phyloP scores from a whole-genome alignment of 371 early-diverging fungal genomes.

The Mortierella sp. region DNA sequence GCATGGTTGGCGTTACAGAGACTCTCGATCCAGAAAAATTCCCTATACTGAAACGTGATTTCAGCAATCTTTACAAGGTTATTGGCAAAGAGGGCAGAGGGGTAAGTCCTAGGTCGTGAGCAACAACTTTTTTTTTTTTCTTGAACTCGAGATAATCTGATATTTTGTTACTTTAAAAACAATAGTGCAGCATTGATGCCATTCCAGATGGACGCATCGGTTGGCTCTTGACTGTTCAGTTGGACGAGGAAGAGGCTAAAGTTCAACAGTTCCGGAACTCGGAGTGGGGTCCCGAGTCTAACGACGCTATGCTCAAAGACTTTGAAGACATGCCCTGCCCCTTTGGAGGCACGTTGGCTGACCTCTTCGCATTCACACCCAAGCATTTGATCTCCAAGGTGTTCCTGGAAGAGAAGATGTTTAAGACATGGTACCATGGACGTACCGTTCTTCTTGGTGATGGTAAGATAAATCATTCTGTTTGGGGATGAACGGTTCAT shows the following conservation, averaged over 20 bases:
- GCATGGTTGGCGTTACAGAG: slow-evolving; percentile 14
- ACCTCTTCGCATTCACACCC: slow-evolving; percentile 21
- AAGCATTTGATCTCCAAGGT: slow-evolving; percentile 24
- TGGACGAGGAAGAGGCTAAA: not conserved
- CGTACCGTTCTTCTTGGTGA: slow-evolving; percentile 38
- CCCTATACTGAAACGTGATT: slow-evolving; percentile 2
- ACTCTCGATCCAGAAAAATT: slow-evolving; percentile 12
- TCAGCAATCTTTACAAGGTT: not conserved
- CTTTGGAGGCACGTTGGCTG: slow-evolving; percentile 15
- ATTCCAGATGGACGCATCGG: not conserved
- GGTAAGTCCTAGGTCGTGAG: not conserved
- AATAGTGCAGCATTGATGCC: not conserved
- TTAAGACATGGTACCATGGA: slow-evolving; percentile 29
- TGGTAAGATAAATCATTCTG: slow-evolving; percentile 12
- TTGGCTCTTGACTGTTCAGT: not conserved
- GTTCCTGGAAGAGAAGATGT: slow-evolving; percentile 37
- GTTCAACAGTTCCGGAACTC: slow-evolving; percentile 6
- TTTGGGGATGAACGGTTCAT: not conserved
- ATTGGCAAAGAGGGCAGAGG: not conserved
- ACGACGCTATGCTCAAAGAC: slow-evolving; percentile 4
- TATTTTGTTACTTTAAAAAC: not conserved
- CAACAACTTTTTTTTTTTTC: not conserved
- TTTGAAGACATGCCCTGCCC: not conserved
- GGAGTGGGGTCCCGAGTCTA: slow-evolving; percentile 8
- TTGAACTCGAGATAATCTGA: not conserved